phyloP scores from a whole-genome alignment of 1,284 basidiomycete species.

The Dichomitus squalens region DNA sequence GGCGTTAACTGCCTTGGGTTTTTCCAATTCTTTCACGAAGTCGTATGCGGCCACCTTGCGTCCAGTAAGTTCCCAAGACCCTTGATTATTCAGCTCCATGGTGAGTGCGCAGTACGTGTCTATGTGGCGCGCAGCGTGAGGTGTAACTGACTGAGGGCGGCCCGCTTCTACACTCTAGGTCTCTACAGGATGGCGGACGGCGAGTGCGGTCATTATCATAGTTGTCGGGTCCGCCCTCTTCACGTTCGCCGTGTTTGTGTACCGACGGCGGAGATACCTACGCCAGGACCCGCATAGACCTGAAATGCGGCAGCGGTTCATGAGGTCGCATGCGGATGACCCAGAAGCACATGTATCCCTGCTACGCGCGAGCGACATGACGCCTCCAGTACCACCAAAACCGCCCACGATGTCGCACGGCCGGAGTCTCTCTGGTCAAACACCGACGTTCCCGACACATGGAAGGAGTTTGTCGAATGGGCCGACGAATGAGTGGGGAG shows the following conservation, averaged over 20 bases:
- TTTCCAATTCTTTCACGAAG: neutral
- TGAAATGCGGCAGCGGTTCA: constrained; percentile 21
- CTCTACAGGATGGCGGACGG: constrained; percentile 24
- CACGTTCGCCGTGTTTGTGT: constrained; percentile 16
- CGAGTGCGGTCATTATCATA: constrained; percentile 18
- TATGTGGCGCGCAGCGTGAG: neutral
- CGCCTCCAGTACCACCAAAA: constrained; percentile 15
- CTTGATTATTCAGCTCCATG: neutral
- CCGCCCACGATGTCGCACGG: constrained; percentile 3
- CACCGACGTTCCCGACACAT: neutral
- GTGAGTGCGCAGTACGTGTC: too few species aligned
- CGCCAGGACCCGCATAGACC: neutral
- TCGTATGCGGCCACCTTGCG: neutral
- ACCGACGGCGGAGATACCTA: constrained; percentile 11
- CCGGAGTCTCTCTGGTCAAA: neutral
- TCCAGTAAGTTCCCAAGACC: neutral
- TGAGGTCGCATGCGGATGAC: constrained; percentile 12
- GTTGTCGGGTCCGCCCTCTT: constrained; percentile 18
- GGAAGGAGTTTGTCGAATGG: neutral
- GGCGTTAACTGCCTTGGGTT: too few species aligned
- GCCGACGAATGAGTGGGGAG: constrained; percentile 10
- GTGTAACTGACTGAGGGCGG: neutral
- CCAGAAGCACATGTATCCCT: constrained; percentile 19
- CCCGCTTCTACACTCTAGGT: constrained; percentile 4
- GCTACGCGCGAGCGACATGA: neutral